Conservation (phyloP, 2,329 filamentous ascomycete genomes). For the Pyrenophora graminea region DNA sequence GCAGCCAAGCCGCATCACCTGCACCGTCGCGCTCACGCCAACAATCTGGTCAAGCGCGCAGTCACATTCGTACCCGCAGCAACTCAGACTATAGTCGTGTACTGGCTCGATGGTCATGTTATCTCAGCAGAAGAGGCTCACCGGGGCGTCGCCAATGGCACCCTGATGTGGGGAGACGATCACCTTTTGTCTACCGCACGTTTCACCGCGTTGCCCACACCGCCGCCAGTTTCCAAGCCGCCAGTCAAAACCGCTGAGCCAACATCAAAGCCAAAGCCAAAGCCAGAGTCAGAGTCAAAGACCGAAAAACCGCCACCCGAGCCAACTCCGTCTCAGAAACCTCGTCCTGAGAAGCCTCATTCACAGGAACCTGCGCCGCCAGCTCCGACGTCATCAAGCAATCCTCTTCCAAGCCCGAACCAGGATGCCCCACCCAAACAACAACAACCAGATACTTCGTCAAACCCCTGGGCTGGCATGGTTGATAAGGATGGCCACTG, state of each 20-base stretch:
- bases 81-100: constrained; percentile 68
- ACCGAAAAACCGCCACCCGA: neutral
- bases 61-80: constrained; percentile 57
- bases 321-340: too few relatives aligned
- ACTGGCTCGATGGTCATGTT: constrained; percentile 68
- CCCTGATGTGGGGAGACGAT: constrained; percentile 66
- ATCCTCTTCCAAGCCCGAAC: constrained; percentile 8
- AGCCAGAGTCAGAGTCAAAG: constrained; percentile 5
- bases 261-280: constrained; percentile 6
- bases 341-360: neutral
- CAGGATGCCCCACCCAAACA: constrained; percentile 32
- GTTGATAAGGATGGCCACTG: constrained; percentile 31
- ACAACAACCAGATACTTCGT: constrained; percentile 22
- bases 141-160: constrained; percentile 71
- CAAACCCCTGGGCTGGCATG: constrained; percentile 21
- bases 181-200: constrained; percentile 52
- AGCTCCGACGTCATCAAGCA: constrained; percentile 8
- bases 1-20: constrained; percentile 63
- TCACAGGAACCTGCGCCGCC: neutral
- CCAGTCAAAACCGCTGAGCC: constrained; percentile 7
- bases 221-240: constrained; percentile 16
- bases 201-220: constrained; percentile 19
- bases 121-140: constrained; percentile 69
- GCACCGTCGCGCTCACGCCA: constrained; percentile 58
- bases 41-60: constrained; percentile 51